These are phyloP conservation scores for Paraconiothyrium sp. DNA, from an alignment of 2,329 filamentous ascomycete species.

Conservation along the genomic window DNA sequence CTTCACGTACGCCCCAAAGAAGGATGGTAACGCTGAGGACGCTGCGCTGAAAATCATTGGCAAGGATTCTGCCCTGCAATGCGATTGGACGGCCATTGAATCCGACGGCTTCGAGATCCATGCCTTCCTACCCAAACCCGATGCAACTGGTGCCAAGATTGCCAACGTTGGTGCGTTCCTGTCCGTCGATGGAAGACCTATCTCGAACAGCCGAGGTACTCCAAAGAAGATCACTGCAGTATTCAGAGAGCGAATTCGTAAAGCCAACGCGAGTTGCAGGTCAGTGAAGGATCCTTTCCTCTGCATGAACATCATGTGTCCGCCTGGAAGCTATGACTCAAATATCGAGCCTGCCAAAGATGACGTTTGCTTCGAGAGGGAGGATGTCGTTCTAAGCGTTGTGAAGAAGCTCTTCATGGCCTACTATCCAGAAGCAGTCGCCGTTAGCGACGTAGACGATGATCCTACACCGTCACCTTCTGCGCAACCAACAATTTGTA, in stretches of 20 bases:
- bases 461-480: conserved; percentile 9
- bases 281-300: conserved; percentile 67
- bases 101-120: conserved; percentile 59
- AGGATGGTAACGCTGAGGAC: conserved; percentile 62
- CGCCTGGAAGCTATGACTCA: conserved; percentile 71
- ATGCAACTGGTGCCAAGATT: conserved; percentile 55
- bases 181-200: conserved; percentile 73
- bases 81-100: conserved; percentile 54
- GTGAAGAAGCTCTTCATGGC: conserved; percentile 57
- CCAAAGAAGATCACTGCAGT: conserved; percentile 67
- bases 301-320: conserved; percentile 70
- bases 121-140: conserved; percentile 66
- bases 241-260: conserved; percentile 63
- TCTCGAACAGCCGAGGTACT: conserved; percentile 64
- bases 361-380: conserved; percentile 73
- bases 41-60: conserved; percentile 71
- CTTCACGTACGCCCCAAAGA: conserved; percentile 71
- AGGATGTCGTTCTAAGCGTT: conserved; percentile 55
- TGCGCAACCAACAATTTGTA: conserved; percentile 7
- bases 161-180: conserved; percentile 63
- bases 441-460: conserved; percentile 19
- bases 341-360: conserved; percentile 79
- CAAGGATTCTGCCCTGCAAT: conserved; percentile 64
- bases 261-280: conserved; percentile 29
- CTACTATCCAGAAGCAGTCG: conserved; percentile 41